These are phyloP conservation scores for Corynascus novoguineensis DNA, from an alignment of 495 filamentous ascomycete genomes.

Conservation along the genomic window DNA sequence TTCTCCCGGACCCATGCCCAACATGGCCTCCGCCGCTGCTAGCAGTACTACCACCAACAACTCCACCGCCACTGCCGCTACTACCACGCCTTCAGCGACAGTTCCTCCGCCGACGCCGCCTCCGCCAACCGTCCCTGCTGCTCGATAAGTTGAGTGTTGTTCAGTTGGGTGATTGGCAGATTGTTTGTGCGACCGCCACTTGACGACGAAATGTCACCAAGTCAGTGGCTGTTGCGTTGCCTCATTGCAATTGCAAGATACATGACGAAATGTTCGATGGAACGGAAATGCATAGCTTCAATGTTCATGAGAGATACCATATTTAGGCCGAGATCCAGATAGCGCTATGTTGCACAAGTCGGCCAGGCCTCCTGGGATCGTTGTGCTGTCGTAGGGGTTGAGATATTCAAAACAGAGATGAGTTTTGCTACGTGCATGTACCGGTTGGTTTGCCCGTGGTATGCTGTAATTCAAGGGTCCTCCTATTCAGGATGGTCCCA, in stretches of 20 bases:
- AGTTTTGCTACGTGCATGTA: no score
- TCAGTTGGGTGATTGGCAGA: no score
- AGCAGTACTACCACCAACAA: neutral
- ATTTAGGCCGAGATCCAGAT: neutral
- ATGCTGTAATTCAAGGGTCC: no score
- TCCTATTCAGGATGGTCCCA: no score
- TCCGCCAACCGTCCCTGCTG: neutral
- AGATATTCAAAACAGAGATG: no score
- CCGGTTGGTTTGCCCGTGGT: no score
- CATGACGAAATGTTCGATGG: no score
- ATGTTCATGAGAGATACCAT: neutral
- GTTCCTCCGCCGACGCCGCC: neutral
- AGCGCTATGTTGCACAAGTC: neutral
- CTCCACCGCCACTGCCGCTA: neutral
- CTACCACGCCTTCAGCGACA: neutral
- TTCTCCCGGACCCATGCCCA: neutral
- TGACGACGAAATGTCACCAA: no score
- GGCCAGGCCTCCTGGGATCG: neutral
- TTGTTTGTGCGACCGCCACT: no score
- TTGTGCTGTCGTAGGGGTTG: neutral
- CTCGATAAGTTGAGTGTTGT: neutral
- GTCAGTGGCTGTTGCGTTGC: no score
- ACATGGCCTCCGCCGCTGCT: neutral
- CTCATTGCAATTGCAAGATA: no score
- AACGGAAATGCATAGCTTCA: neutral